A percentile compares a stretch with the other conserved stretches of the same genome.
These are phyloP conservation scores for Casuarina cunninghamiana DNA, from an alignment of 306 rosid species.

Conservation along the genomic window DNA sequence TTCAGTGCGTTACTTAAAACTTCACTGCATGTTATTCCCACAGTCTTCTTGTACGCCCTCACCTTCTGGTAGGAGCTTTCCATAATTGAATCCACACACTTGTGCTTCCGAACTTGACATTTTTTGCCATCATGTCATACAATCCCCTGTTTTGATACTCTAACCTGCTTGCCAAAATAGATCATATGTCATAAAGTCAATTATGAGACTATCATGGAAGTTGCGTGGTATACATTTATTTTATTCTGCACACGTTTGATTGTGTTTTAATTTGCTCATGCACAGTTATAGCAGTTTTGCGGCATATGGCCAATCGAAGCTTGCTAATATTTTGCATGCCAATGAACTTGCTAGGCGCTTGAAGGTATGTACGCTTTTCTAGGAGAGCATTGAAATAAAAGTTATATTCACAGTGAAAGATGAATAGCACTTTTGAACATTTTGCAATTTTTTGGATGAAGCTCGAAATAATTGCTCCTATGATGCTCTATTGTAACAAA, in stretches of 20 bases:
- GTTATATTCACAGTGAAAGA: constrained; percentile 16
- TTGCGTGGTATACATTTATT: not conserved
- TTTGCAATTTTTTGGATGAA: not conserved
- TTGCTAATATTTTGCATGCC: constrained; percentile 83
- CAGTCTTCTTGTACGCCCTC: no score
- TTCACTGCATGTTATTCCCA: no score
- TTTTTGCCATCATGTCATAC: not conserved
- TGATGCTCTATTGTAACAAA: constrained; percentile 12
- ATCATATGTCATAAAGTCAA: not conserved
- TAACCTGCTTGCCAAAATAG: not conserved
- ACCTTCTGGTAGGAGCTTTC: not conserved
- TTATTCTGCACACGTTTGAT: not conserved
- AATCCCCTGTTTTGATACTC: not conserved
- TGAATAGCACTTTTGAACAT: not conserved
- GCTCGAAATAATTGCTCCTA: not conserved
- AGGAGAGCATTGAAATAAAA: constrained; percentile 13
- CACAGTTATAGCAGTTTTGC: constrained; percentile 60
- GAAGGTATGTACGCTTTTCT: constrained; percentile 49
- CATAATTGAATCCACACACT: not conserved
- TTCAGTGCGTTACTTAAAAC: no score
- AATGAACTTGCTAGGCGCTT: constrained; percentile 68
- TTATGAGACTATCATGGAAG: not conserved
- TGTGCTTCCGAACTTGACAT: not conserved
- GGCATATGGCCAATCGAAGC: constrained; percentile 96
- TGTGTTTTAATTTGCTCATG: constrained; percentile 3